phyloP scores from a whole-genome alignment of 805 yeast genomes.

The Candida piceae region DNA sequence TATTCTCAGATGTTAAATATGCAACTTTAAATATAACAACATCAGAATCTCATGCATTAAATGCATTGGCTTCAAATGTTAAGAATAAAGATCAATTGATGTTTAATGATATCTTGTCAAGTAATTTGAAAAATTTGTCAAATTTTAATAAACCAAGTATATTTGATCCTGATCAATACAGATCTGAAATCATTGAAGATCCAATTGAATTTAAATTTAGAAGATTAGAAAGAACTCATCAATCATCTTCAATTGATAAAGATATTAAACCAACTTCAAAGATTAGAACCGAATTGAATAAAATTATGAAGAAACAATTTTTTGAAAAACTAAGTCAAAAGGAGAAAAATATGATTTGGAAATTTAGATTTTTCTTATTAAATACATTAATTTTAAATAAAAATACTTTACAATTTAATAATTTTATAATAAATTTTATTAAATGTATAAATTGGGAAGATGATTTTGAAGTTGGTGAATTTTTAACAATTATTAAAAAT shows the following conservation, averaged over 20 bases:
- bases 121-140: conserved; percentile 14
- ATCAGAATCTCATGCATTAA: conserved; percentile 18
- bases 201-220: conserved; percentile 88
- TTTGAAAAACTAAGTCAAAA: conserved; percentile 74
- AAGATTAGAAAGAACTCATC: conserved; percentile 76
- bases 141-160: conserved; percentile 27
- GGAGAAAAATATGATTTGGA: conserved; percentile 88
- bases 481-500: conserved; percentile 40
- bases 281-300: conserved; percentile 65
- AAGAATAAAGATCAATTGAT: conserved; percentile 14
- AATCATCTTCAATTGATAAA: conserved; percentile 68
- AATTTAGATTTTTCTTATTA: conserved; percentile 77
- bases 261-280: conserved; percentile 87
- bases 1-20: conserved; percentile 55
- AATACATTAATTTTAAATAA: conserved; percentile 39
- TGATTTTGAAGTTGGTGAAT: conserved; percentile 73
- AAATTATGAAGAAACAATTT: conserved; percentile 72
- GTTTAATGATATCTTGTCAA: conserved; percentile 21
- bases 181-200: conserved; percentile 45
- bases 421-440: conserved; percentile 54
- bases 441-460: conserved; percentile 89
- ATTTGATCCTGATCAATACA: conserved; percentile 63
- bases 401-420: conserved; percentile 31
- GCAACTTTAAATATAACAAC: conserved; percentile 26
- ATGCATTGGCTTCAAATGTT: conserved; percentile 15